These are phyloP conservation scores for Fusarium sp. DNA, from an alignment of 2,329 filamentous ascomycete species.

Conservation along the genomic window DNA sequence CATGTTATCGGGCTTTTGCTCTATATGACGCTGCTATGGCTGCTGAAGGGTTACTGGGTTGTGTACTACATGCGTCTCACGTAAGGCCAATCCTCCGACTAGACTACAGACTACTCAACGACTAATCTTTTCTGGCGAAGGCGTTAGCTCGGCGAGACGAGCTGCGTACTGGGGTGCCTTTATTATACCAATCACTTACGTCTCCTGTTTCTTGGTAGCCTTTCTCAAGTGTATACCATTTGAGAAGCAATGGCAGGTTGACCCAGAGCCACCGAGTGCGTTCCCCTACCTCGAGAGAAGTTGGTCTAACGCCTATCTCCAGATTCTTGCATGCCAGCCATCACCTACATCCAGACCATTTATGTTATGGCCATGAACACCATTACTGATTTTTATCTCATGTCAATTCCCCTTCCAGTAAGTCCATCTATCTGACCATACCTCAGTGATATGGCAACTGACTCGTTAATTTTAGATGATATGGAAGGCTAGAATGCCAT, in stretches of 20 bases:
- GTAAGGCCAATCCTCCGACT: neutral
- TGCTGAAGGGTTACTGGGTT: constrained; percentile 17
- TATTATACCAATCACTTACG: constrained; percentile 15
- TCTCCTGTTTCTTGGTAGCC: constrained; percentile 15
- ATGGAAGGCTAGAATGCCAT: constrained; percentile 13
- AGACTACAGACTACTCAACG: neutral
- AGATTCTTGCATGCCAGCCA: constrained; percentile 19
- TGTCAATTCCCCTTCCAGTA: constrained; percentile 14
- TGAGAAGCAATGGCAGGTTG: constrained; percentile 20
- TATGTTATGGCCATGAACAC: constrained; percentile 19
- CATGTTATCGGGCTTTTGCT: constrained; percentile 12
- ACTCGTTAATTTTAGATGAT: constrained; percentile 1
- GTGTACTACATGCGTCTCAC: constrained; percentile 13
- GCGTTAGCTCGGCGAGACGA: constrained; percentile 9
- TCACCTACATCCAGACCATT: constrained; percentile 16
- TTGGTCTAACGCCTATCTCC: neutral
- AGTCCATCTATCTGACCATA: neutral
- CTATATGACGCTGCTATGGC: constrained; percentile 15
- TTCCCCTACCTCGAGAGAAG: neutral
- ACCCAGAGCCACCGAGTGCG: constrained; percentile 16
- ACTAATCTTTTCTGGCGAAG: constrained; percentile 2
- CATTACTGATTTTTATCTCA: constrained; percentile 16
- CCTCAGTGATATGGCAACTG: neutral
- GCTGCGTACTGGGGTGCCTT: constrained; percentile 12
- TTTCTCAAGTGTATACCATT: constrained; percentile 23